Evolutionary conservation across 192 early-diverging fungal species (phyloP).

Genomic region (Pecoramyces ruminantium): DNA sequence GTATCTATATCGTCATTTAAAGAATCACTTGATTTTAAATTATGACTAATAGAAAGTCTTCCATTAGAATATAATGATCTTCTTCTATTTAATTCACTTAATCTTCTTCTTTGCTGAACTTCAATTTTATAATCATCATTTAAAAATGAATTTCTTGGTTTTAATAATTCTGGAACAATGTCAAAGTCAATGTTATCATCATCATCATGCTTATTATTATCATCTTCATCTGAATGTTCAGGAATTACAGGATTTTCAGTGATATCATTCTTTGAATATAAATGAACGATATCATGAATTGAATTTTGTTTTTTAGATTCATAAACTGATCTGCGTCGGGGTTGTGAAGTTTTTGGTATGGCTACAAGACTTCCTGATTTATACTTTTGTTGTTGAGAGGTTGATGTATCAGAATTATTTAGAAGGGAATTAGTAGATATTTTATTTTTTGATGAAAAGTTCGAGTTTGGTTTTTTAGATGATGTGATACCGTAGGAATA

Average conservation of each 20-base stretch:
- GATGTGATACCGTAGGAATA: not conserved
- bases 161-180: not conserved
- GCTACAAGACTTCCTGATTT: no score
- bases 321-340: not conserved
- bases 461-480: not conserved
- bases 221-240: not conserved
- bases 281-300: not conserved
- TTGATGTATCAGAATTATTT: no score
- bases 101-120: not conserved
- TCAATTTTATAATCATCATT: not conserved
- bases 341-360: not conserved
- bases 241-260: not conserved
- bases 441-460: not conserved
- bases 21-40: not conserved
- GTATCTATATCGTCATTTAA: not conserved
- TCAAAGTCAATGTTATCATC: not conserved
- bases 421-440: no score
- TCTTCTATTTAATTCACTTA: not conserved
- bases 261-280: not conserved
- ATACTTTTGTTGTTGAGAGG: no score
- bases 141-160: not conserved
- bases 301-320: not conserved
- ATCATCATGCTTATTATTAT: not conserved
- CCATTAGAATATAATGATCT: not conserved
- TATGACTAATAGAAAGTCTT: not conserved